Evolutionary conservation across 1,284 basidiomycete species (phyloP), one percentile per base, ranked within the genome.

Genomic region (Schizophyllum commune): DNA sequence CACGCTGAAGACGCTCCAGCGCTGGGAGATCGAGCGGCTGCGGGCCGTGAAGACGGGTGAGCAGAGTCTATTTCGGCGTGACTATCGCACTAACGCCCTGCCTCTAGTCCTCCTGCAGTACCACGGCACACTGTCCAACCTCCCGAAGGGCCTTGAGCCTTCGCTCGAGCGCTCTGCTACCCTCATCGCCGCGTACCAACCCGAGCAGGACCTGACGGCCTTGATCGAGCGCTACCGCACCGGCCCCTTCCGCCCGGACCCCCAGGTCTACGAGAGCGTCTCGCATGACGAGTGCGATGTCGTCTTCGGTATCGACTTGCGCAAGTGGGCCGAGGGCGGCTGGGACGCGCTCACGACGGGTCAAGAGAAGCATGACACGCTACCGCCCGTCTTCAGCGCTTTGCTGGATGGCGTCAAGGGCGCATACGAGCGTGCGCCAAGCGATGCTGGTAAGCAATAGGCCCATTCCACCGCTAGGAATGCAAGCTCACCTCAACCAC

Each of bases 171-270:
- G 85, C 58, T 91, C 90, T 1, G 76, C 80, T 1, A 87, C 89
- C 1, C 81, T 92, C 55, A 82, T 95, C 64, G 83, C 92, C 56
- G 84, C 91, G 1, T 96, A 86, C 73, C 86, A 94, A 66, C 93
- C 94, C 1, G 92, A 95, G 64, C 84, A 86, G 1, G 94, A 96
- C 72, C 74, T 91, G 62, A 86, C 77, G 20, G 89, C 87, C 4
- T 82, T 95, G 62, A 94, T 96, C 65, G 93, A 96, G 72, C 86
- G 90, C 17, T 92, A 92, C 70, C 85, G 94, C 60, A 96, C 92
- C 1, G 94, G 94, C 0, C 89, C 92, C 0, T 96, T 96, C 85
- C 80, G 89, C 55, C 94, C 94, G 0, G 78, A 78, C 55, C 82
- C 93, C 0, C 91, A 93, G 62, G 77, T 94, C 9, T 96, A 94